Evolutionary conservation across 2,329 filamentous ascomycete genomes (phyloP), one percentile per base, ranked within the genome.

Genomic region (Aspergillus floridensis): DNA sequence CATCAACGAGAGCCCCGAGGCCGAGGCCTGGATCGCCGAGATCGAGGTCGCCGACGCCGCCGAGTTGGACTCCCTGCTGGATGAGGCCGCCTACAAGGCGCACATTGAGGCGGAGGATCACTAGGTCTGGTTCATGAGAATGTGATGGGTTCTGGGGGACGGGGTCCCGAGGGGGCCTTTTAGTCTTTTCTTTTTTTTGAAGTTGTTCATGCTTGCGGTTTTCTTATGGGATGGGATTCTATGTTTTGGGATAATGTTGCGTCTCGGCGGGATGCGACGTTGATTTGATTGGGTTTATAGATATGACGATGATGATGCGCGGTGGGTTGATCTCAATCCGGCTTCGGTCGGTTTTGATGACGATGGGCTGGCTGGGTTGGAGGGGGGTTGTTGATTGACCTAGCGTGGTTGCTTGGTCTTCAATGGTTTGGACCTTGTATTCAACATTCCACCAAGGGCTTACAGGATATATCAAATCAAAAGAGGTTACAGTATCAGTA

Each of bases 1-100:
- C 58, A 92, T 99, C 80, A 99, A 98, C 82, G 84, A 91, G 79
- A 88, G 91, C 54, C 90, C 95, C 49, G 95, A 99, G 84, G 87
- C 83, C 65, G 91, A 93, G 58, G 93, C 91, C 64, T 99, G 95
- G 95, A 89, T 99, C 74, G 92, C 89, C 58, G 93, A 91, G 85
- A 87, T 98, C 63, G 83, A 90, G 78, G 82, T 98, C 52, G 82
- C 80, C 64, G 89, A 92, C 74, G 74, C 80, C 63, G 81, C 85
- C 73, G 88, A 95, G 78, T 74, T 92, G 66, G 89, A 96, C 64
- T 78, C 74, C 11, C 81, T 97, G 72, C 91, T 98, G 90, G 88
- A 87, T 72, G 82, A 81, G 62, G 85, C 88, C 70, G 87, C 85
- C 65, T 98, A 99, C 80, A 88, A 88, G 79, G 81, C 82, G 55